Base-by-base conservation (phyloP, 1,284 basidiomycete species). In the Trichosporon sp. region DNA sequence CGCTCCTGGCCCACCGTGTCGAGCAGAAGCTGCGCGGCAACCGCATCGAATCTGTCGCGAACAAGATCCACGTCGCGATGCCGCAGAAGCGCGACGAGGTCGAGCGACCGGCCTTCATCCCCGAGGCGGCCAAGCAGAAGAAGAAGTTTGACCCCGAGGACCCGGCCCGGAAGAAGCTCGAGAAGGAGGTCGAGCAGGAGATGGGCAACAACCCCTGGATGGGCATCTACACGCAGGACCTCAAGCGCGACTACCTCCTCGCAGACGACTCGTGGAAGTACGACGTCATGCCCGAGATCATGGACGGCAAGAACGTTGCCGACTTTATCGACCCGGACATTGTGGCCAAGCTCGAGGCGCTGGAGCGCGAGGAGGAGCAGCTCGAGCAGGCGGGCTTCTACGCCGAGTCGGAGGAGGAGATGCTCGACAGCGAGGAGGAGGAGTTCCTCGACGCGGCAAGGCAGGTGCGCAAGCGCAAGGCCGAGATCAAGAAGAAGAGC, bases 251-350 rank as follows among this genome's bases (percentile, higher is more conserved):
- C 78, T 99, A 97, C 82, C 71, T 97, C 32, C 88, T 99, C 62
- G 85, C 87, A 44, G 89, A 97, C 77, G 88, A 91, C 58, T 89
- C 92, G 60, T 99, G 95, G 95, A 99, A 97, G 83, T 85, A 89
- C 83, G 95, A 99, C 77, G 85, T 87, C 70, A 91, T 99, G 25
- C 96, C 95, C 29, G 96, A 99, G 81, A 91, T 99, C 75, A 88
- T 92, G 87, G 87, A 98, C 70, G 96, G 95, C 82, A 98, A 98
- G 86, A 99, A 99, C 83, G 83, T 99, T 63, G 95, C 95, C 40
- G 95, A 99, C 84, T 99, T 99, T 73, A 91, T 99, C 81, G 96
- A 99, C 80, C 91, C 94, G n/a, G 96, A 99, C 76, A 99, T 99
- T 70, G 87, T 88, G 44, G 93, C 95, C 81, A 95, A 92, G 81